Conservation (phyloP, 257 asterid species). For the Coffea eugenioides region DNA sequence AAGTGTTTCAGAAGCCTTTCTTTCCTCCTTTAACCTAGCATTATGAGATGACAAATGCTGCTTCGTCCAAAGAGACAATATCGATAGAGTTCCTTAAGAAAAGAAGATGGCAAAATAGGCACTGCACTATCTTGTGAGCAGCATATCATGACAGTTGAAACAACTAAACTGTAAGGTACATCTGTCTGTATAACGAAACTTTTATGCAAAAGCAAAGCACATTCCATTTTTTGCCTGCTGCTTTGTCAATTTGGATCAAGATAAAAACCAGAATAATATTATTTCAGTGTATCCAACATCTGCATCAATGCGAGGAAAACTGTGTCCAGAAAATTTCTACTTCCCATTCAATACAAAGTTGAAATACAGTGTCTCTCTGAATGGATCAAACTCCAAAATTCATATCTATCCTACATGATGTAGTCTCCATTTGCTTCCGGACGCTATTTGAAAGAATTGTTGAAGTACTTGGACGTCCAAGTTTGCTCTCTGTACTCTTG, state of each 20-base stretch:
- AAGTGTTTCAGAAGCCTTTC: no score
- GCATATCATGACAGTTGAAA: not conserved
- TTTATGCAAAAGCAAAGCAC: no score
- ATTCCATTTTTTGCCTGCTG: not conserved
- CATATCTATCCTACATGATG: not conserved
- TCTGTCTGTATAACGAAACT: no score
- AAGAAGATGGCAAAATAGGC: not conserved
- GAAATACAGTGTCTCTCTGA: not conserved
- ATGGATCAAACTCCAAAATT: not conserved
- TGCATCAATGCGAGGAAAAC: not conserved
- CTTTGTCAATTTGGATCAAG: not conserved
- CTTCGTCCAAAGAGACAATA: not conserved
- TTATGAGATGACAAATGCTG: not conserved
- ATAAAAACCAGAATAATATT: no score
- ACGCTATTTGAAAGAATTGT: not conserved
- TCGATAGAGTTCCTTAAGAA: not conserved
- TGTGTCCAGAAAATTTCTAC: not conserved
- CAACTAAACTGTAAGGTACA: not conserved
- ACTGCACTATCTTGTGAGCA: not conserved
- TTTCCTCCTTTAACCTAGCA: no score
- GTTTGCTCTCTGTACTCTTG: not conserved
- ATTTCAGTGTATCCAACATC: no score
- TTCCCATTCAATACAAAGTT: not conserved
- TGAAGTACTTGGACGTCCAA: not conserved
- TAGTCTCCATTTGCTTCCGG: not conserved